phyloP scores from a whole-genome alignment of 345 rosid species.

The Gossypium mustelinum region DNA sequence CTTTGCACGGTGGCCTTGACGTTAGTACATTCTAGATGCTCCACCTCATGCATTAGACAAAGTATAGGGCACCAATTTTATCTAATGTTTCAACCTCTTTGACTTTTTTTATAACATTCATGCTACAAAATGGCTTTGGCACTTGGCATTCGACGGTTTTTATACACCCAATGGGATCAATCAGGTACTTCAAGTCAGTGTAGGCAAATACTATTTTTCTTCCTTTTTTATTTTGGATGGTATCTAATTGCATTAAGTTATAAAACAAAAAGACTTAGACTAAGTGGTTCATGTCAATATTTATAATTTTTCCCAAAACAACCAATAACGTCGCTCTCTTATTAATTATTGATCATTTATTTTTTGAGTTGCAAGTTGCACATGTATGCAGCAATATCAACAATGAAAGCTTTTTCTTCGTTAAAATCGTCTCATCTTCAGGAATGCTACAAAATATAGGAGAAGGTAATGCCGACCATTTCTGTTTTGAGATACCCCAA shows the following conservation, averaged over 20 bases:
- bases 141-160: conserved; percentile 3
- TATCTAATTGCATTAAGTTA: too few species aligned
- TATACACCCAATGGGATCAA: conserved; percentile 8
- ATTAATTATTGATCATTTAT: neutral
- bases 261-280: too few species aligned
- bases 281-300: too few species aligned
- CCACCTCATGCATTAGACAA: conserved; percentile 4
- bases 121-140: neutral
- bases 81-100: neutral
- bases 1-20: neutral
- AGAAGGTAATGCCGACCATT: neutral
- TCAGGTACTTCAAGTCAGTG: neutral
- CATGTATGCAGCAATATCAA: neutral
- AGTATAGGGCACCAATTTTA: neutral
- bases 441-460: neutral
- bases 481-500: neutral
- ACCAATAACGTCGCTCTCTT: neutral
- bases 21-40: neutral
- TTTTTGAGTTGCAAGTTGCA: neutral
- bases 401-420: neutral
- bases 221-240: neutral
- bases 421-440: neutral
- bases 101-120: neutral
- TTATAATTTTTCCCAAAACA: neutral
- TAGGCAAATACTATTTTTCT: conserved; percentile 6